A percentile compares a stretch with the other conserved stretches of the same genome.
Evolutionary conservation across 768 basidiomycete genomes (phyloP).

Genomic region (Boletellus emodensis): DNA sequence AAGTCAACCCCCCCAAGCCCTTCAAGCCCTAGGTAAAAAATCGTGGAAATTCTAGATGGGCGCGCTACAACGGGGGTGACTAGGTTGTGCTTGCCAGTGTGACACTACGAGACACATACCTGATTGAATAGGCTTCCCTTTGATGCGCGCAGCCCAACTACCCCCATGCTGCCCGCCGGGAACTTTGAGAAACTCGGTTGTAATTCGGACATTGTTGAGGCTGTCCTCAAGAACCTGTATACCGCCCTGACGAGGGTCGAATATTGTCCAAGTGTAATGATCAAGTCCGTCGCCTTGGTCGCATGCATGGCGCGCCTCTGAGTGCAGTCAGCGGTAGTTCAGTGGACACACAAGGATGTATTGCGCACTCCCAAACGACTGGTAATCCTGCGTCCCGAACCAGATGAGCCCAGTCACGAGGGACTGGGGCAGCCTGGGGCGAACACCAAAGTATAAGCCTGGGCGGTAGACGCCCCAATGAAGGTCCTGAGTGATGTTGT

Average conservation of each 20-base stretch:
- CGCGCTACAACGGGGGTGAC: constrained; percentile 27
- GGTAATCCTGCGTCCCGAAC: constrained; percentile 86
- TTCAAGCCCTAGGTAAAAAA: constrained; percentile 88
- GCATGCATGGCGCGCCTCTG: constrained; percentile 81
- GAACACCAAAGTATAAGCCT: constrained; percentile 91
- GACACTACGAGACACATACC: constrained; percentile 35
- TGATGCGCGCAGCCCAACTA: constrained; percentile 84
- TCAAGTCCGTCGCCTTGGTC: constrained; percentile 82
- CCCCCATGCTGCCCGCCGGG: constrained; percentile 78
- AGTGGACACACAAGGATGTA: constrained; percentile 1
- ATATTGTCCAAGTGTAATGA: constrained; percentile 83
- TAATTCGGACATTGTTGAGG: constrained; percentile 79
- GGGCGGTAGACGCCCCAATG: constrained; percentile 83
- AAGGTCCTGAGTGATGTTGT: constrained; percentile 39
- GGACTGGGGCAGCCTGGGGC: constrained; percentile 82
- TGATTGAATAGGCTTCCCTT: constrained; percentile 69
- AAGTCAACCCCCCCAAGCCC: constrained; percentile 81
- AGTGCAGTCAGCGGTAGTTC: constrained; percentile 1
- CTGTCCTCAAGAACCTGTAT: constrained; percentile 80
- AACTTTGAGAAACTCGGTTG: constrained; percentile 84
- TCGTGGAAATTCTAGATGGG: constrained; percentile 64
- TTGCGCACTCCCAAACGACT: constrained; percentile 61
- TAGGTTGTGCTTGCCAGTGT: constrained; percentile 21
- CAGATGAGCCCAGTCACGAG: constrained; percentile 91
- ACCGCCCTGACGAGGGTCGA: constrained; percentile 82